These are phyloP conservation scores for Solanum neorickii DNA, from an alignment of 257 asterid species.

Conservation along the genomic window DNA sequence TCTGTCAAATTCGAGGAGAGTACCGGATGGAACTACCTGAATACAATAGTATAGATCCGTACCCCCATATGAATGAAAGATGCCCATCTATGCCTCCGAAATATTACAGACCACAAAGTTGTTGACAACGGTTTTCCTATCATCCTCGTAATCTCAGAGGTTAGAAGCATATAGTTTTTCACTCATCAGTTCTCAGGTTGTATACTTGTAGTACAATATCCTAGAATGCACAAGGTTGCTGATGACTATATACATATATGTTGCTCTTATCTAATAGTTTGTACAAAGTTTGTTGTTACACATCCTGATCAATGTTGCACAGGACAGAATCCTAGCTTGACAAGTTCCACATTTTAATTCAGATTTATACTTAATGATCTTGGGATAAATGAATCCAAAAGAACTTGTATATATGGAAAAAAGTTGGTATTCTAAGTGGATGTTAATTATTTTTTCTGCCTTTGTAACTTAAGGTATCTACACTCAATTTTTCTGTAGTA, in stretches of 20 bases:
- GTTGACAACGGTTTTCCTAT: conserved; percentile 28
- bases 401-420: not conserved
- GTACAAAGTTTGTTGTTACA: not conserved
- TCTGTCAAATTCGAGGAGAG: conserved; percentile 72
- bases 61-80: conserved; percentile 78
- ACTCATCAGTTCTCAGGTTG: not conserved
- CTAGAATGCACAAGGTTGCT: not conserved
- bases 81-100: conserved; percentile 85
- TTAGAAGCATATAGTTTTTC: not conserved
- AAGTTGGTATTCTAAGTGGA: not conserved
- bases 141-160: not conserved
- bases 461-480: not conserved
- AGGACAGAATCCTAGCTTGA: not conserved
- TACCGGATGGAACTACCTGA: conserved; percentile 80
- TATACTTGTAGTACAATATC: not conserved
- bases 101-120: conserved; percentile 52
- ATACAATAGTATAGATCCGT: conserved; percentile 57
- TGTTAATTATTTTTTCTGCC: not conserved
- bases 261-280: not conserved
- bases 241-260: not conserved
- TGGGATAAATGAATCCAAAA: not conserved
- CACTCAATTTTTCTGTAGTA: not conserved
- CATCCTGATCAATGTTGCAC: not conserved
- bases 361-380: not conserved
- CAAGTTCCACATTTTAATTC: not conserved